Conservation (phyloP, 2,329 filamentous ascomycete species). For the Claviceps sorghi region DNA sequence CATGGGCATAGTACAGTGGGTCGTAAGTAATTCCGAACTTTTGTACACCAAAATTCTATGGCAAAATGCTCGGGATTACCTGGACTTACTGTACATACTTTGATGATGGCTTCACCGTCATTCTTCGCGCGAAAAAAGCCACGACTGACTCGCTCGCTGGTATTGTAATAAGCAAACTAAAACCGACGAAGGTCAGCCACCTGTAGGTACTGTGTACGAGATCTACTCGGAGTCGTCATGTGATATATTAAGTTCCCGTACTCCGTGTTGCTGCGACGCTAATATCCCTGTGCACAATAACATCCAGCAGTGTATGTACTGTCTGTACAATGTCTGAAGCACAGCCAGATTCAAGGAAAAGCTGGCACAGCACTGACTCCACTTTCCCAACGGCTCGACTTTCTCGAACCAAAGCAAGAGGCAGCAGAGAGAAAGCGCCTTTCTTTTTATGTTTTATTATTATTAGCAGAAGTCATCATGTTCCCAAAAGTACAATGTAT, state of each 20-base stretch:
- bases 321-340: not conserved
- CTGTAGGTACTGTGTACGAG: not conserved
- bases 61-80: too few species aligned
- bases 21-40: too few species aligned
- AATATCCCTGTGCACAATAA: not conserved
- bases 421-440: not conserved
- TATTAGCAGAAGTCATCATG: not conserved
- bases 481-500: not conserved
- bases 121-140: not conserved
- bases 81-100: too few species aligned
- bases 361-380: not conserved
- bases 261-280: not conserved
- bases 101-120: not conserved
- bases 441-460: not conserved
- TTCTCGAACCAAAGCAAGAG: not conserved
- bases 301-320: not conserved
- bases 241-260: not conserved
- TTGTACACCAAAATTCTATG: too few species aligned
- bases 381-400: not conserved
- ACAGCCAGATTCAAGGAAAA: not conserved
- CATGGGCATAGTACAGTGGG: not conserved
- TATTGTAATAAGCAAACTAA: not conserved
- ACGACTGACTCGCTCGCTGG: not conserved
- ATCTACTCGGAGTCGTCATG: not conserved
- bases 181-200: not conserved